Evolutionary conservation across 2,329 filamentous ascomycete species (phyloP), one percentile per base, ranked within the genome.

Genomic region (Talaromyces piceae): DNA sequence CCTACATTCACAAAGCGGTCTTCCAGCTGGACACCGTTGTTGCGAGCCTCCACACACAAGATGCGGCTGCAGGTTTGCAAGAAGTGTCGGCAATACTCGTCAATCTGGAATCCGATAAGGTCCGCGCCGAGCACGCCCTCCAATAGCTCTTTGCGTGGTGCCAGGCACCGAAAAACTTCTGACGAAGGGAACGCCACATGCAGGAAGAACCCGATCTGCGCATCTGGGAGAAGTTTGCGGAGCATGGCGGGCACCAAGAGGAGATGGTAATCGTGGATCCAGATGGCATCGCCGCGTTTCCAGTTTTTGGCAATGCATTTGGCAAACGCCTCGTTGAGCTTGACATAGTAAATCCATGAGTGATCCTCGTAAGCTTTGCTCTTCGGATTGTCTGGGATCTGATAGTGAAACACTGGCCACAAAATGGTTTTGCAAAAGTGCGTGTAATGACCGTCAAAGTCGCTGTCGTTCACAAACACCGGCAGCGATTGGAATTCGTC

Each of bases 291-390:
- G 39, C 89, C 90, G 25, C 86, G 83, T 75, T 95, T 96, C 84
- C 91, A 97, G 70, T 91, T 88, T 67, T 86, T 86, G 45, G 95
- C 77, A 53, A 97, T 90, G 65, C 85, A 86, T 66, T 96, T 87
- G 27, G 91, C 91, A 70, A 97, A 96, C 3, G 86, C 88, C 67
- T 93, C 86, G 72, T 96, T 96, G 63, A 96, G 80, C 49, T 88
- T 88, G 64, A 90, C 86, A 62, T 97, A 97, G 73, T 88, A 95
- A 59, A 90, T 81, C 89, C 91, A 97, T 0, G 91, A 96, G 69
- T 97, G 91, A 60, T 97, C 91, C 67, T 95, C 87, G 67, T 95
- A 97, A 0, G 91, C 91, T 69, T 97, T 97, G 81, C 90, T 96
- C 77, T 95, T 95, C 23, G 91, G 91, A 65, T 95, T 94, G 66